Percentiles rank a stretch among this genome's conserved stretches.
Evolutionary conservation across 2,329 filamentous ascomycete genomes (phyloP).

Genomic region (Penicillium hesseltinei): DNA sequence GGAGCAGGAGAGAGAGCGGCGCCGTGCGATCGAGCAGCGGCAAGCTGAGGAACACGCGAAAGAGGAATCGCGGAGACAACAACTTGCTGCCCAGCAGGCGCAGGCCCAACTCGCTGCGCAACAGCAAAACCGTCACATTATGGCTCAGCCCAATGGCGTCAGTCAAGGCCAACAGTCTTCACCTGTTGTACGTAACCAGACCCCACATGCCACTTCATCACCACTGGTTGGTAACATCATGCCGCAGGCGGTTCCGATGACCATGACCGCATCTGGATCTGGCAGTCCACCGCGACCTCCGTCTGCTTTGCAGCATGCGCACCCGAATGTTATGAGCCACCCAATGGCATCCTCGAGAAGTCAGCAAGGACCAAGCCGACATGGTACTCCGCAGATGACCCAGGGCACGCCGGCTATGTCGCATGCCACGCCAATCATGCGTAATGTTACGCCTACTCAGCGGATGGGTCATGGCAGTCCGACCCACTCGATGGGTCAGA

Average conservation of each 20-base stretch:
- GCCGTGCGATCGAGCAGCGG: constrained; percentile 44
- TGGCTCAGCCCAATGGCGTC: constrained; percentile 45
- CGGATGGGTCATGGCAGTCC: constrained; percentile 49
- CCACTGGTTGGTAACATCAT: constrained; percentile 43
- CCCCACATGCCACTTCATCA: constrained; percentile 47
- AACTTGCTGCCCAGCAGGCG: constrained; percentile 48
- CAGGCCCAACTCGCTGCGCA: constrained; percentile 42
- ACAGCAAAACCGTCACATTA: constrained; percentile 53
- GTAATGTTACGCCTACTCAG: constrained; percentile 48
- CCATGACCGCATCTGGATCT: constrained; percentile 46
- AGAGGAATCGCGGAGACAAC: constrained; percentile 41
- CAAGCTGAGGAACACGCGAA: constrained; percentile 46
- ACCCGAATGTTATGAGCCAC: constrained; percentile 46
- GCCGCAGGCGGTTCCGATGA: constrained; percentile 46
- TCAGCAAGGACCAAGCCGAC: constrained; percentile 47
- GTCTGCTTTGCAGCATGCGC: constrained; percentile 48
- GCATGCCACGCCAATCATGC: constrained; percentile 49
- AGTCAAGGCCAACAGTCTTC: constrained; percentile 47
- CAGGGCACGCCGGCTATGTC: constrained; percentile 48
- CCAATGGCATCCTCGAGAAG: constrained; percentile 47
- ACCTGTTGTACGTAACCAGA: constrained; percentile 48
- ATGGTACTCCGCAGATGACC: constrained; percentile 50
- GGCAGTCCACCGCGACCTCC: constrained; percentile 48
- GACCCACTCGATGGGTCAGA: constrained; percentile 42
- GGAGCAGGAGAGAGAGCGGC: constrained; percentile 50